Evolutionary conservation across 148 eudicot genomes (phyloP).

Genomic region (Hydrangea macrophylla): DNA sequence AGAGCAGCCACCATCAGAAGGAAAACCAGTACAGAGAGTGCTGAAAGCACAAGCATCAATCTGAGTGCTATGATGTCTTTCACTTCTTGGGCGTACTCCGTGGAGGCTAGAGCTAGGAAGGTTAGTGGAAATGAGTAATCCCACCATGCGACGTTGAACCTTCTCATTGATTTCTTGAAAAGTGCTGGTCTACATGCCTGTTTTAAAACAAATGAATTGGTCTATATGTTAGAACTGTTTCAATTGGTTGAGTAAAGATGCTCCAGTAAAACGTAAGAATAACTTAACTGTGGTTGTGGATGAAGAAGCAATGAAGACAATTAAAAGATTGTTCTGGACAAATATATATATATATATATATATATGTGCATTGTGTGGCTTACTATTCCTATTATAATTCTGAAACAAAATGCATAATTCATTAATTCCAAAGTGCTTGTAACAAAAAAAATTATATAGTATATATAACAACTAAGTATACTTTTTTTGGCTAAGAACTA

Average conservation of each 20-base stretch:
- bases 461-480: too few species aligned
- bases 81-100: slow-evolving; percentile 40
- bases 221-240: neutral
- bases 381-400: too few species aligned
- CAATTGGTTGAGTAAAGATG: too few species aligned
- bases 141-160: slow-evolving; percentile 70
- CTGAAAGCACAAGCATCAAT: slow-evolving; percentile 42
- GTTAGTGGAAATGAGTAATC: slow-evolving; percentile 61
- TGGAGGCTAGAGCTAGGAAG: slow-evolving; percentile 28
- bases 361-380: too few species aligned
- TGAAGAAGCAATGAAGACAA: too few species aligned
- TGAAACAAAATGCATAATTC: too few species aligned
- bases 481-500: too few species aligned
- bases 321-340: too few species aligned
- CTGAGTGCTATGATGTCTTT: slow-evolving; percentile 22
- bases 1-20: slow-evolving; percentile 47
- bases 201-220: neutral
- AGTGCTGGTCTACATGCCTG: slow-evolving; percentile 70
- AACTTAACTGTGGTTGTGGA: too few species aligned
- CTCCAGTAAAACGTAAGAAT: too few species aligned
- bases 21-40: slow-evolving; percentile 54
- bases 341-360: neutral
- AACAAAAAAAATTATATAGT: too few species aligned
- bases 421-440: too few species aligned
- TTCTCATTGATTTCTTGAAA: slow-evolving; percentile 38